Evolutionary conservation across 2,329 filamentous ascomycete genomes (phyloP).

Genomic region (Fusarium sp.): DNA sequence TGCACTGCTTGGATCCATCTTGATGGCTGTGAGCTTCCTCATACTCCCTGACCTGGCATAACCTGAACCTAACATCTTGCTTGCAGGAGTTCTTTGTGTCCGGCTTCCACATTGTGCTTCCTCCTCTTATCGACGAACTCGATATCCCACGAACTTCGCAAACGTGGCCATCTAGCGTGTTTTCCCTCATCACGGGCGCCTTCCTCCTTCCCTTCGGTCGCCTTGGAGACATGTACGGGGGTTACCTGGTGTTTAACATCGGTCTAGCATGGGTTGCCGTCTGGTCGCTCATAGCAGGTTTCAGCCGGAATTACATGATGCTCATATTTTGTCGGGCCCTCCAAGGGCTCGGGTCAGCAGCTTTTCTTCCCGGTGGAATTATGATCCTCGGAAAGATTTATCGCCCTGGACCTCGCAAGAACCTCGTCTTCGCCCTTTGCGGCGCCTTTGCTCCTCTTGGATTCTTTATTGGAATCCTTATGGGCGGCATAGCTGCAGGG

Average conservation of each 20-base stretch:
- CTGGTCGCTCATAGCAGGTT: conserved; percentile 78
- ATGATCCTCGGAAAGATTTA: conserved; percentile 76
- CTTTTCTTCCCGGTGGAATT: conserved; percentile 76
- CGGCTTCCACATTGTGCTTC: conserved; percentile 62
- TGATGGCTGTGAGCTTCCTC: background rate
- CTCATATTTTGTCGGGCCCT: conserved; percentile 78
- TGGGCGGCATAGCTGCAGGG: background rate
- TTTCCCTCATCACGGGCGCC: conserved; percentile 58
- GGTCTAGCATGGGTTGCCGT: conserved; percentile 73
- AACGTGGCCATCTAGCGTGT: conserved; percentile 7
- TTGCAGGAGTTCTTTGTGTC: conserved; percentile 2
- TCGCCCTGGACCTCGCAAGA: conserved; percentile 76
- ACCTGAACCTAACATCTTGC: background rate
- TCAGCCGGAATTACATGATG: conserved; percentile 74
- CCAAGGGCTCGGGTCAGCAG: conserved; percentile 78
- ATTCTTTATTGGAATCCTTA: conserved; percentile 66
- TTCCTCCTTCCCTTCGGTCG: conserved; percentile 73
- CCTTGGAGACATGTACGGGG: conserved; percentile 71
- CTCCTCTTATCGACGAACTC: conserved; percentile 65
- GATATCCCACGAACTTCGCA: background rate
- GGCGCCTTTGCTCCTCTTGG: conserved; percentile 67
- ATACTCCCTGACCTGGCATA: background rate
- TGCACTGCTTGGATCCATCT: background rate
- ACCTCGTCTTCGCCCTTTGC: conserved; percentile 71
- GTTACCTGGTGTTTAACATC: conserved; percentile 67